Percentiles rank a stretch among this genome's conserved stretches.
These are phyloP conservation scores for Lentinula raphanica DNA, from an alignment of 768 basidiomycete species.

Conservation along the genomic window DNA sequence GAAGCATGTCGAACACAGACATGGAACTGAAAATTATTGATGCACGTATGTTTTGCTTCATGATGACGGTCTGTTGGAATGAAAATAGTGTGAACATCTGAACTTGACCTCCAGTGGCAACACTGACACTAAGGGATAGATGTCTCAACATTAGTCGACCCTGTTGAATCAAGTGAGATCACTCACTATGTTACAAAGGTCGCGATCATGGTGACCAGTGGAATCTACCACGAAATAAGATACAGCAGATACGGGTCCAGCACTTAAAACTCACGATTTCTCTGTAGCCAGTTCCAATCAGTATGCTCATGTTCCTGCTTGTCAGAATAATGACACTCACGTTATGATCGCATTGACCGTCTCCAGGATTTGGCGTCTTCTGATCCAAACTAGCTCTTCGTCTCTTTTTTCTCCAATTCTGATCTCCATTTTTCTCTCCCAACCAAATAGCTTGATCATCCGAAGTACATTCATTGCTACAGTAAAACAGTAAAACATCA, in stretches of 20 bases:
- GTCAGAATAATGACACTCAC: conserved; percentile 22
- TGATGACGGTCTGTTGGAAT: conserved; percentile 28
- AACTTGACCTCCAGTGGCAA: background rate
- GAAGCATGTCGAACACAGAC: conserved; percentile 51
- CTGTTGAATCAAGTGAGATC: conserved; percentile 3
- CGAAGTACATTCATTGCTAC: conserved; percentile 40
- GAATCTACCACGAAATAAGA: conserved; percentile 29
- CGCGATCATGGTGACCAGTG: conserved; percentile 59
- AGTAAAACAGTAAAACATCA: background rate
- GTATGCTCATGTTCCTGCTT: background rate
- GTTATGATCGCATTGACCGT: conserved; percentile 39
- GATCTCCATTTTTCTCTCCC: conserved; percentile 53
- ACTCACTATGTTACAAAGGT: conserved; percentile 58
- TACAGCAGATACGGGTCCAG: background rate
- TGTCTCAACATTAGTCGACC: background rate
- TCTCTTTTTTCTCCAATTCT: conserved; percentile 53
- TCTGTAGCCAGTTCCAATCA: background rate
- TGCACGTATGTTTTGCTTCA: conserved; percentile 34
- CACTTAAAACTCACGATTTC: background rate
- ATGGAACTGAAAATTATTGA: conserved; percentile 47
- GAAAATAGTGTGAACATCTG: background rate
- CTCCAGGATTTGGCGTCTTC: conserved; percentile 46
- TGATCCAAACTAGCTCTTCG: conserved; percentile 51
- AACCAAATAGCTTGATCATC: conserved; percentile 70
- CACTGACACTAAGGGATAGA: background rate